These are phyloP conservation scores for Limtongozyma cylindracea DNA, from an alignment of 805 yeast species.

Conservation along the genomic window DNA sequence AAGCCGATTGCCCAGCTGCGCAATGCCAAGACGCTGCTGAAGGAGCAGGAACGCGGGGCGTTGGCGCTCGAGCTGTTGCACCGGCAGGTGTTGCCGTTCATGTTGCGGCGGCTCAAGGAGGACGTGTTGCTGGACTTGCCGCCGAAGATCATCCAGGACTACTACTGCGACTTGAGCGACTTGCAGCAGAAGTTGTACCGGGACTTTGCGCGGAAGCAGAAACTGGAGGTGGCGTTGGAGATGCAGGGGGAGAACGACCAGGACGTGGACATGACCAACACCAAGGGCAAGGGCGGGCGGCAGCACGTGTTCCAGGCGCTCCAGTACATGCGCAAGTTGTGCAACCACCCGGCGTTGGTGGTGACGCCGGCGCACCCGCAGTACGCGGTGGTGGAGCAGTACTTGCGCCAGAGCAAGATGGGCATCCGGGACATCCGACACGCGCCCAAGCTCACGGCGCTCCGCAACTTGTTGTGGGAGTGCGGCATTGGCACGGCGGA, in stretches of 20 bases:
- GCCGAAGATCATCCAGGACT: conserved; percentile 95
- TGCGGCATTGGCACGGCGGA: conserved; percentile 65
- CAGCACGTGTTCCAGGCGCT: conserved; percentile 94
- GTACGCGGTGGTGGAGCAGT: conserved; percentile 34
- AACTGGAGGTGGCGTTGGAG: conserved; percentile 40
- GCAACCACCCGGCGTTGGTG: conserved; percentile 91
- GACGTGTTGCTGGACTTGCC: conserved; percentile 92
- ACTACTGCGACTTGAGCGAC: conserved; percentile 87
- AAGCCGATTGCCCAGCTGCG: conserved; percentile 92
- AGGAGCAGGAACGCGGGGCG: conserved; percentile 94
- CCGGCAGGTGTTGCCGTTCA: conserved; percentile 88
- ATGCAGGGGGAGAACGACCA: conserved; percentile 9
- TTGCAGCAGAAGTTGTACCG: conserved; percentile 70
- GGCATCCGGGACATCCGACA: conserved; percentile 50
- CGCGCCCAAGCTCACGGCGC: conserved; percentile 75
- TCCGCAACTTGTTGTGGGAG: conserved; percentile 57
- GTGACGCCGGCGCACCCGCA: conserved; percentile 68
- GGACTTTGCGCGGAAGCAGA: conserved; percentile 75
- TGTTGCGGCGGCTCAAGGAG: conserved; percentile 87
- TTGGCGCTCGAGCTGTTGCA: conserved; percentile 88
- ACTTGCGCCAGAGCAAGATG: conserved; percentile 29
- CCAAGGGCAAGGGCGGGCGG: too few species aligned
- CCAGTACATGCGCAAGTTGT: conserved; percentile 89
- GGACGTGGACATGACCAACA: conserved; percentile 11
- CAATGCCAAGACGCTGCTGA: conserved; percentile 67